Conservation (phyloP, 108 stramenopile genomes). For the Discostella stelligeroides region DNA sequence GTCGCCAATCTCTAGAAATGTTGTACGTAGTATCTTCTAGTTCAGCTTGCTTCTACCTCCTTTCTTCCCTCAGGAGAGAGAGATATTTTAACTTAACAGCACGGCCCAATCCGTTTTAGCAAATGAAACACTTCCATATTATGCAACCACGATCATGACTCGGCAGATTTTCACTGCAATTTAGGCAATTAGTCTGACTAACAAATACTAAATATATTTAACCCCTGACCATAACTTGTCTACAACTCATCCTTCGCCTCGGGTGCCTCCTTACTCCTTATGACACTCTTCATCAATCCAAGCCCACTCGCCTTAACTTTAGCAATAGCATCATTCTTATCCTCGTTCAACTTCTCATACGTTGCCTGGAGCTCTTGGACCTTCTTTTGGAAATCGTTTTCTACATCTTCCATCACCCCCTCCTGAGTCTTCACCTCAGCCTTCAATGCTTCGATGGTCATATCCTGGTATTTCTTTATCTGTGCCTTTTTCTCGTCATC, state of each 20-base stretch:
- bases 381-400: conserved; percentile 59
- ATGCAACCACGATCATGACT: no score
- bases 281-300: conserved; percentile 84
- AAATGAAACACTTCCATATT: no score
- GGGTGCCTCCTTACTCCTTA: conserved; percentile 61
- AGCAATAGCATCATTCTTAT: conserved; percentile 66
- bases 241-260: conserved; percentile 68
- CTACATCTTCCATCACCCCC: conserved; percentile 55
- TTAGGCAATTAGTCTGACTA: neutral
- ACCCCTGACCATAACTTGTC: conserved; percentile 11
- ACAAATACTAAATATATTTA: neutral
- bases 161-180: no score
- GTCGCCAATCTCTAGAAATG: no score
- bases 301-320: conserved; percentile 79
- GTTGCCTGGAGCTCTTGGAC: conserved; percentile 68
- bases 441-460: conserved; percentile 58
- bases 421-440: conserved; percentile 55
- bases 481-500: conserved; percentile 61
- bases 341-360: conserved; percentile 60
- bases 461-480: conserved; percentile 54
- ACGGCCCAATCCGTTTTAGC: no score
- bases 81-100: no score
- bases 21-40: no score
- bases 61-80: no score
- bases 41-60: no score